Evolutionary conservation across 163 green algal species (phyloP), one percentile per base, ranked within the genome.

Genomic region (Volvox carteri): DNA sequence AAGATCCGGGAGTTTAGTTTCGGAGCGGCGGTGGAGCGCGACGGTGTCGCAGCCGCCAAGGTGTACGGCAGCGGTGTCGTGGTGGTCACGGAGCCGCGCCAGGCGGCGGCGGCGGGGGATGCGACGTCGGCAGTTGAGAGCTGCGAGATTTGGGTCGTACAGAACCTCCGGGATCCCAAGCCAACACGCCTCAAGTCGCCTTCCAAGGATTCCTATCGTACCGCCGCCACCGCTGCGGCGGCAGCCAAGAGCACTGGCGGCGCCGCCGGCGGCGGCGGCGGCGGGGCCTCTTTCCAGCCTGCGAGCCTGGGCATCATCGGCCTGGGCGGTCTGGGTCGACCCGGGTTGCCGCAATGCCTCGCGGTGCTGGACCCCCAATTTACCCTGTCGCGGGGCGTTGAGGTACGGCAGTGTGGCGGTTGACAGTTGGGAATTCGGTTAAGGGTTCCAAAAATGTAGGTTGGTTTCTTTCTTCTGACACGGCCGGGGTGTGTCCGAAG

Each of bases 31-130:
- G 90, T 90, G 4, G 92, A 95, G 67, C 62, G 87, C 0, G 92
- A 97, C 39, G 95, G 96, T 54, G 73, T 99, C n/a, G 85, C 86
- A 7, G 58, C 91, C 0, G 93, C 80, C 25, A 9, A 58, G 0
- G 74, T 98, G 14, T 96, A 93, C 68, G 80, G 85, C 30, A 89
- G 92, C 72, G 94, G 95, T 35, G 56, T 98, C 7, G 94, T 97
- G 1, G 93, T 92, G 12, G 81, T 97, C 19, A 97, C 96, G 0
- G 79, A 62, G 33, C 90, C 68, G 58, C 41, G 18, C 25, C 39
- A 18, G 23, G 11, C 0, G 78, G 18, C 41, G 78, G 7, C 58
- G 60, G 19, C 58, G 7, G 11, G 54, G 48, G 12, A n/a, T 1
- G n/a, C 18, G 85, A 52, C 65, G 11, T 35, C 18, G 0, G n/a